Evolutionary conservation across 805 yeast species (phyloP).

Genomic region (Spathaspora sp.): DNA sequence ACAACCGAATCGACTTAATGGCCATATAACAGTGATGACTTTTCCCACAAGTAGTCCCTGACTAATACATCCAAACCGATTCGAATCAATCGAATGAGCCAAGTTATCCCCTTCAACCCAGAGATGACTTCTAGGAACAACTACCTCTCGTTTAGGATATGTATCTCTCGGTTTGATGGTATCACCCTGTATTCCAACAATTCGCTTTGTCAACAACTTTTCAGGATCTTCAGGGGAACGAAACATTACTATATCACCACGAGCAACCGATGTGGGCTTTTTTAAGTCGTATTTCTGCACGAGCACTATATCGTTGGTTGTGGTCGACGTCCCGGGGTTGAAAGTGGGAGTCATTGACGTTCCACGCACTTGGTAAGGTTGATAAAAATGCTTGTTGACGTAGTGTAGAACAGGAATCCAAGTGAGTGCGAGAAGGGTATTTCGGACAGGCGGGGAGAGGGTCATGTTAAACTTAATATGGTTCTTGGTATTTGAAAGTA

Average conservation of each 20-base stretch:
- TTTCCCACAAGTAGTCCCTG: slow-evolving; percentile 77
- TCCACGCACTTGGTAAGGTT: slow-evolving; percentile 74
- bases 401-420: slow-evolving; percentile 83
- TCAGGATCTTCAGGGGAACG: slow-evolving; percentile 81
- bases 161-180: slow-evolving; percentile 54
- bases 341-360: slow-evolving; percentile 86
- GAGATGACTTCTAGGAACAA: slow-evolving; percentile 73
- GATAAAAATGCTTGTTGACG: slow-evolving; percentile 65
- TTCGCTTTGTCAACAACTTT: slow-evolving; percentile 71
- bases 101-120: slow-evolving; percentile 96
- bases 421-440: slow-evolving; percentile 28
- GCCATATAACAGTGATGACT: slow-evolving; percentile 69
- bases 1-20: slow-evolving; percentile 35
- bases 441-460: slow-evolving; percentile 12
- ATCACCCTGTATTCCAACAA: slow-evolving; percentile 76
- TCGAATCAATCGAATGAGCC: slow-evolving; percentile 76
- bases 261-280: slow-evolving; percentile 40
- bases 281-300: slow-evolving; percentile 63
- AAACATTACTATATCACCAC: slow-evolving; percentile 74
- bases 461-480: not conserved
- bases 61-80: slow-evolving; percentile 84
- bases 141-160: slow-evolving; percentile 60
- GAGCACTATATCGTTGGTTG: slow-evolving; percentile 57
- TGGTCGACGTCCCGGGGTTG: slow-evolving; percentile 57
- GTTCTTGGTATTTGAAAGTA: not conserved